phyloP scores from a whole-genome alignment of 2,329 filamentous ascomycete genomes.

The Nemania bipapillata region DNA sequence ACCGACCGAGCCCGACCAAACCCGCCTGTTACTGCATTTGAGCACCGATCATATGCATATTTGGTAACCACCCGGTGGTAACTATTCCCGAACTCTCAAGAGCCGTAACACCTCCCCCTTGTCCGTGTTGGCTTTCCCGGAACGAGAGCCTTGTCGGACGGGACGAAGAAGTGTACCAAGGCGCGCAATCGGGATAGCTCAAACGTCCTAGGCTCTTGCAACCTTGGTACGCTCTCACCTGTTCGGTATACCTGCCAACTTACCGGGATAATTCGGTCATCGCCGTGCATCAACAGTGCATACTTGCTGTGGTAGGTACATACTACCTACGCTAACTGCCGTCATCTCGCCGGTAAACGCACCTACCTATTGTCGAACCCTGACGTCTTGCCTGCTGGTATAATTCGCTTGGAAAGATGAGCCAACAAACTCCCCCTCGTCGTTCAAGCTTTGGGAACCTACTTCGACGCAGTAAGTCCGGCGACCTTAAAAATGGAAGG shows the following conservation, averaged over 20 bases:
- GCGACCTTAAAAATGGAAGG: constrained; percentile 62
- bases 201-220: constrained; percentile 17
- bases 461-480: constrained; percentile 66
- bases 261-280: constrained; percentile 24
- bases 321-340: constrained; percentile 28
- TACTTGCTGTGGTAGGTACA: constrained; percentile 24
- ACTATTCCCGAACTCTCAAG: constrained; percentile 1
- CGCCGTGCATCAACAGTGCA: constrained; percentile 33
- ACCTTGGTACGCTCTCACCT: constrained; percentile 16
- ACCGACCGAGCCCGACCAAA: constrained; percentile 20
- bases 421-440: constrained; percentile 52
- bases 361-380: constrained; percentile 35
- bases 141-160: constrained; percentile 12
- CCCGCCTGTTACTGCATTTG: constrained; percentile 23
- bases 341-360: constrained; percentile 27
- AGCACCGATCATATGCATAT: constrained; percentile 8
- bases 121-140: not conserved
- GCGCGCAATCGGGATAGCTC: constrained; percentile 20
- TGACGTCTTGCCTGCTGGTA: constrained; percentile 37
- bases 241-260: constrained; percentile 31
- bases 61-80: constrained; percentile 19
- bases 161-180: constrained; percentile 22
- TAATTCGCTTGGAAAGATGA: constrained; percentile 46
- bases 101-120: constrained; percentile 7
- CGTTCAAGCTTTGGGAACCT: constrained; percentile 64